Conservation (phyloP, 2,329 filamentous ascomycete species). For the Penicillium sp. region DNA sequence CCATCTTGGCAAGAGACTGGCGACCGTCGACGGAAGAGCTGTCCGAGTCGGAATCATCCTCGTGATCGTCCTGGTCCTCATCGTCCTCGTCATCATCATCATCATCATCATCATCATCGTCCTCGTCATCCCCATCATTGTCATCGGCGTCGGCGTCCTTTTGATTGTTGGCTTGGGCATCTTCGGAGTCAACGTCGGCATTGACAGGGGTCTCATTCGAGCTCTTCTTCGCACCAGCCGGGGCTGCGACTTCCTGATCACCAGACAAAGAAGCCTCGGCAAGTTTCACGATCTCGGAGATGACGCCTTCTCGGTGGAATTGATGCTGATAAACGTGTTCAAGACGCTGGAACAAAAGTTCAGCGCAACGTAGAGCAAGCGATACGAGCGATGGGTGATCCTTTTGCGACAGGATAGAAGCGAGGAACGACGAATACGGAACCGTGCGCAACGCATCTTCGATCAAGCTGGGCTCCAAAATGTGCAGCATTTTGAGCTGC, state of each 20-base stretch:
- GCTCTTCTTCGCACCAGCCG: constrained; percentile 11
- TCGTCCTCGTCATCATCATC: constrained; percentile 61
- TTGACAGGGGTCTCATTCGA: constrained; percentile 20
- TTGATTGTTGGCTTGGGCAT: constrained; percentile 35
- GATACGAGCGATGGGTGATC: constrained; percentile 89
- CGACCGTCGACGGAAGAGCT: constrained; percentile 63
- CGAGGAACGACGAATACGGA: constrained; percentile 93
- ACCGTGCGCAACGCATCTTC: constrained; percentile 85
- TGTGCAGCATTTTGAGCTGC: constrained; percentile 98
- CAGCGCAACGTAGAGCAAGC: constrained; percentile 84
- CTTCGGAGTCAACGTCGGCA: constrained; percentile 27
- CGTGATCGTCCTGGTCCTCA: constrained; percentile 54
- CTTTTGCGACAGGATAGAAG: constrained; percentile 92
- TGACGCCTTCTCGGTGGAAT: constrained; percentile 95
- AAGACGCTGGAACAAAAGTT: constrained; percentile 82
- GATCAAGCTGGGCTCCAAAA: constrained; percentile 83
- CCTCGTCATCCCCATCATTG: constrained; percentile 60
- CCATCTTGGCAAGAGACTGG: constrained; percentile 45
- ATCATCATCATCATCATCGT: constrained; percentile 59
- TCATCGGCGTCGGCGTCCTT: constrained; percentile 57
- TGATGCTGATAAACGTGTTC: constrained; percentile 92
- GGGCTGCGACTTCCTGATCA: constrained; percentile 29
- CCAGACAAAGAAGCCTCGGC: constrained; percentile 56
- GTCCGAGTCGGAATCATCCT: constrained; percentile 68
- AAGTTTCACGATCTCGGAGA: constrained; percentile 85